These are phyloP conservation scores for Coleophoma crateriformis DNA, from an alignment of 2,329 filamentous ascomycete genomes.

Conservation along the genomic window DNA sequence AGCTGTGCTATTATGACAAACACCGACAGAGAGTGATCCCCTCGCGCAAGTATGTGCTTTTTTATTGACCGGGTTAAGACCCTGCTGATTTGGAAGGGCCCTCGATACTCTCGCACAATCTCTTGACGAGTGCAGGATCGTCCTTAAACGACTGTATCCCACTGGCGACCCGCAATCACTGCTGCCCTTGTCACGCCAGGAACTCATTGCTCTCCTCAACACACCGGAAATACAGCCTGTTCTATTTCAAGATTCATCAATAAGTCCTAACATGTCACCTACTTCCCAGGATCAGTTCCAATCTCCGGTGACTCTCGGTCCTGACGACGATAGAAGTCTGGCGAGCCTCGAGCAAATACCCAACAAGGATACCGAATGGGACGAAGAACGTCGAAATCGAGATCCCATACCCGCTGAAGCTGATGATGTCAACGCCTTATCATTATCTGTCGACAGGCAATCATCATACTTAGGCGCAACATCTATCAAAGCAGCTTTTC, in stretches of 20 bases:
- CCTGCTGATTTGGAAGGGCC: conserved; percentile 31
- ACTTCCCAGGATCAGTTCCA: conserved; percentile 38
- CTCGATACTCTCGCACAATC: conserved; percentile 59
- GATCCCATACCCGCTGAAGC: conserved; percentile 58
- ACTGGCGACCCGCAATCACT: conserved; percentile 45
- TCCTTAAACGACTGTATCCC: conserved; percentile 59
- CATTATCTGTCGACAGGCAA: conserved; percentile 50
- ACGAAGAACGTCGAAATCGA: conserved; percentile 52
- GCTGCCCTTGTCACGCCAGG: conserved; percentile 50
- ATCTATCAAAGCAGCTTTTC: conserved; percentile 68
- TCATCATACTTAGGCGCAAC: conserved; percentile 68
- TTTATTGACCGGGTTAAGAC: too few species aligned
- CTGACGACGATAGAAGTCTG: conserved; percentile 38
- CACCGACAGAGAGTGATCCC: conserved; percentile 72
- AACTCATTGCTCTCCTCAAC: conserved; percentile 52
- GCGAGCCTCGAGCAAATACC: conserved; percentile 64
- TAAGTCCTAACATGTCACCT: conserved; percentile 47
- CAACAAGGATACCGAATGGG: conserved; percentile 57
- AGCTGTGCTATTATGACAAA: conserved; percentile 76
- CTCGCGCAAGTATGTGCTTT: conserved; percentile 61
- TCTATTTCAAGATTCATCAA: conserved; percentile 40
- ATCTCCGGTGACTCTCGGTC: conserved; percentile 43
- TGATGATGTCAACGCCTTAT: conserved; percentile 67
- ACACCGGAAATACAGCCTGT: conserved; percentile 25
- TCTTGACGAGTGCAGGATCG: conserved; percentile 58